A percentile compares a stretch with the other conserved stretches of the same genome.
Conservation (phyloP, 2,329 filamentous ascomycete species). For the Fusarium chlamydosporum region DNA sequence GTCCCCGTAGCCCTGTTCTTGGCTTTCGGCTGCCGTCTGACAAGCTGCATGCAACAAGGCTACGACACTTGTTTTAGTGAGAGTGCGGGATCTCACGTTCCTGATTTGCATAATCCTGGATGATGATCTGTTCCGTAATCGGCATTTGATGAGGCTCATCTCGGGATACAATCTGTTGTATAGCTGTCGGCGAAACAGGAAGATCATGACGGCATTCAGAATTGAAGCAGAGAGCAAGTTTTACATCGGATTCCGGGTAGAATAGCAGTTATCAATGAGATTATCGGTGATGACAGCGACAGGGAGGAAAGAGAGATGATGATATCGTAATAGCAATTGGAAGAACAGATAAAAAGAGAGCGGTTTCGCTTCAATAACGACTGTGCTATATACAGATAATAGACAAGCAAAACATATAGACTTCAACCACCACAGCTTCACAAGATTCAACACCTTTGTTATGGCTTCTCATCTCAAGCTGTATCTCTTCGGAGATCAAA, state of each 20-base stretch:
- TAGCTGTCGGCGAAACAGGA: not conserved
- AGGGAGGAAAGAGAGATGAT: not conserved
- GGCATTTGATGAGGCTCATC: slow-evolving; percentile 13
- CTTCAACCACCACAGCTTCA: slow-evolving; percentile 30
- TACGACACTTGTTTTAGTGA: not conserved
- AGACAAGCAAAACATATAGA: slow-evolving; percentile 14
- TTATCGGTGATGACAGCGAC: not conserved
- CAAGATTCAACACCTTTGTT: slow-evolving; percentile 44
- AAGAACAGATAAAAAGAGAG: slow-evolving; percentile 23
- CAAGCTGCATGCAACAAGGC: slow-evolving; percentile 11
- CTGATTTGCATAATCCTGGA: slow-evolving; percentile 3
- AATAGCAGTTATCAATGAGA: not conserved
- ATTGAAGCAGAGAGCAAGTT: not conserved
- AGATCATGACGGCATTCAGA: slow-evolving; percentile 2
- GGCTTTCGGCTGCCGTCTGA: slow-evolving; percentile 28
- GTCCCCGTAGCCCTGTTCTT: slow-evolving; percentile 14
- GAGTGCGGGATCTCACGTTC: not conserved
- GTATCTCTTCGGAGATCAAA: slow-evolving; percentile 45
- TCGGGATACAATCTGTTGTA: slow-evolving; percentile 3
- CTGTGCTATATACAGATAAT: not conserved
- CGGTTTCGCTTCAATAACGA: not conserved
- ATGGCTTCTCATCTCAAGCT: slow-evolving; percentile 32
- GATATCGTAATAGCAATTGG: not conserved
- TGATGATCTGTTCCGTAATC: slow-evolving; percentile 6
- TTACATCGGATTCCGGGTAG: slow-evolving; percentile 25